Conservation (phyloP, 768 basidiomycete species). For the Cystobasidium onofrii region DNA sequence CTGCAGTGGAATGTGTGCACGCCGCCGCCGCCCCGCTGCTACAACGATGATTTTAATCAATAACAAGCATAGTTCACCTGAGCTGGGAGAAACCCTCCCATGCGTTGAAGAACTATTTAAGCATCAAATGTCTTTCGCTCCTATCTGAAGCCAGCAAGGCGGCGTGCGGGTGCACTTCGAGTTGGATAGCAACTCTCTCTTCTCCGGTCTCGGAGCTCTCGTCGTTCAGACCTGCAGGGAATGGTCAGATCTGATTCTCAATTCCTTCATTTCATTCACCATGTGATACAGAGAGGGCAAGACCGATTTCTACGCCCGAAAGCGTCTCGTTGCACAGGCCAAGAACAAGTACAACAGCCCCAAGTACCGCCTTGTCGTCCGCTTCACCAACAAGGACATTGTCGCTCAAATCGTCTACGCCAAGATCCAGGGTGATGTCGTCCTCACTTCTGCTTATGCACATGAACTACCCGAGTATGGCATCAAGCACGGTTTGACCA, state of each 20-base stretch:
- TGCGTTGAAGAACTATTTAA: slow-evolving; percentile 2
- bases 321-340: slow-evolving; percentile 91
- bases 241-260: not conserved
- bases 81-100: not conserved
- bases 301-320: slow-evolving; percentile 99
- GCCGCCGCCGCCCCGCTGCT: not conserved
- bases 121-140: slow-evolving; percentile 35
- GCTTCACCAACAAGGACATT: slow-evolving; percentile 97
- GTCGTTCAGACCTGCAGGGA: not conserved
- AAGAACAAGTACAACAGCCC: slow-evolving; percentile 99
- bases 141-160: slow-evolving; percentile 33
- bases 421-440: slow-evolving; percentile 92
- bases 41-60: slow-evolving; percentile 30
- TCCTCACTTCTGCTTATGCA: slow-evolving; percentile 78
- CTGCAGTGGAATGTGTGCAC: not conserved
- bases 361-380: slow-evolving; percentile 96
- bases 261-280: not conserved
- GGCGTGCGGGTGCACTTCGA: no score
- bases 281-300: slow-evolving; percentile 89
- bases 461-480: slow-evolving; percentile 90
- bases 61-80: slow-evolving; percentile 36
- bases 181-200: no score
- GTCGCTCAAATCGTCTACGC: slow-evolving; percentile 94
- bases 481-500: slow-evolving; percentile 95
- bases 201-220: no score